Evolutionary conservation across 805 yeast genomes (phyloP), one percentile per base, ranked within the genome.

Genomic region (Candida methanosorbosa): DNA sequence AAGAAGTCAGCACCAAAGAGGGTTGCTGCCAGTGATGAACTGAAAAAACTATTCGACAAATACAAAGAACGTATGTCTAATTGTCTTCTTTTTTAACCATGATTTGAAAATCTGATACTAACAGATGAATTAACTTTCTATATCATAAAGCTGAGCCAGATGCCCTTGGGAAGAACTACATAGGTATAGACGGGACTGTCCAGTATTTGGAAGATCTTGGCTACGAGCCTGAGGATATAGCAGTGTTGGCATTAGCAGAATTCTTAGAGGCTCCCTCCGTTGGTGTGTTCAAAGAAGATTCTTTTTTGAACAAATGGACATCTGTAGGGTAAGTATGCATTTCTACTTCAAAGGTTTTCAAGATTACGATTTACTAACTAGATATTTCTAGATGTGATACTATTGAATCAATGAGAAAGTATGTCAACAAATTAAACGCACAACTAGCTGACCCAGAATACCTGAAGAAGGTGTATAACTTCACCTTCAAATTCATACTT

Each of bases 121-220:
- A n/a, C n/a, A n/a, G n/a, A n/a, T n/a, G n/a, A n/a, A n/a, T n/a
- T n/a, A n/a, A n/a, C n/a, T n/a, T n/a, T n/a, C n/a, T n/a, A 27
- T 27, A 11, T 16, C 12, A 16, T 21, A 15, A 28, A 46, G 42
- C 33, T 13, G 34, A 40, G 25, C 42, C 41, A 4, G 51, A 52
- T 34, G 45, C 46, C 2, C 32, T 54, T 16, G 57, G 58, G 9
- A 37, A 35, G 14, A 33, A 60, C 11, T 47, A 39, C 28, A 83
- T 87, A 26, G 90, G 78, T 18, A 65, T 83, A 9, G 92, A 85
- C 38, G 96, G 95, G 0, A 81, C 96, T 0, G 54, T 88, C 9
- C 44, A 50, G 27, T 84, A 78, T 46, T 60, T 90, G 17, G 66
- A 64, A 13, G 95, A 80, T 45, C 57, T 90, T 31, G 77, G 72